These are phyloP conservation scores for Hypoxylon trugodes DNA, from an alignment of 495 filamentous ascomycete species.

Conservation along the genomic window DNA sequence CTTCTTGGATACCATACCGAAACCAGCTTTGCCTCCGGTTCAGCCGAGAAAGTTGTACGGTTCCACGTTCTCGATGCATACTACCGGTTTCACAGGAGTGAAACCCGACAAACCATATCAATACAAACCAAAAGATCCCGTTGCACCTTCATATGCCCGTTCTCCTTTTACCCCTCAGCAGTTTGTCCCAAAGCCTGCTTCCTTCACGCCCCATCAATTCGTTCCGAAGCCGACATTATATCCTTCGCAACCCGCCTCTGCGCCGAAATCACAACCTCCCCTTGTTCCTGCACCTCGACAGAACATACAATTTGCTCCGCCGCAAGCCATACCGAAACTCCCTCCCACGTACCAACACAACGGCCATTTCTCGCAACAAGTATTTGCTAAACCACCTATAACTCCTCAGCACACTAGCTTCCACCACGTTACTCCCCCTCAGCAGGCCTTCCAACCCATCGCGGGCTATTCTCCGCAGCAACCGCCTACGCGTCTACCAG, in stretches of 20 bases:
- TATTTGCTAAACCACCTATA: neutral
- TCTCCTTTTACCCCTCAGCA: conserved; percentile 51
- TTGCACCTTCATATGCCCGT: conserved; percentile 43
- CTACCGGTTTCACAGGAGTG: conserved; percentile 27
- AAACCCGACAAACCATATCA: conserved; percentile 59
- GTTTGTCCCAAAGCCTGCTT: conserved; percentile 45
- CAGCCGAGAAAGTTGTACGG: conserved; percentile 46
- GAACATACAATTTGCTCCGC: conserved; percentile 7
- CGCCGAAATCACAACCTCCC: conserved; percentile 3
- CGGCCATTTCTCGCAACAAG: neutral
- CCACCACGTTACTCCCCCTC: too few species aligned
- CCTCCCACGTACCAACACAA: conserved; percentile 20
- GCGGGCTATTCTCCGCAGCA: conserved; percentile 26
- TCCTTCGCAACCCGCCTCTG: conserved; percentile 17
- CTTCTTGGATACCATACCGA: conserved; percentile 69
- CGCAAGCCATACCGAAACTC: conserved; percentile 27
- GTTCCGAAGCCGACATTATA: conserved; percentile 24
- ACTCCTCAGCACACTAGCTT: neutral
- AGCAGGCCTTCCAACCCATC: too few species aligned
- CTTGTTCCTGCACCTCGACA: conserved; percentile 9
- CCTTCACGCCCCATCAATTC: conserved; percentile 36
- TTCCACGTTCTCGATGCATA: conserved; percentile 42
- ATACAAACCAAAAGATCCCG: conserved; percentile 60
- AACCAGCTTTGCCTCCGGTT: conserved; percentile 50
- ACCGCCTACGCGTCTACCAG: conserved; percentile 22